Evolutionary conservation across 768 basidiomycete species (phyloP).

Genomic region (Rhodocollybia butyracea): DNA sequence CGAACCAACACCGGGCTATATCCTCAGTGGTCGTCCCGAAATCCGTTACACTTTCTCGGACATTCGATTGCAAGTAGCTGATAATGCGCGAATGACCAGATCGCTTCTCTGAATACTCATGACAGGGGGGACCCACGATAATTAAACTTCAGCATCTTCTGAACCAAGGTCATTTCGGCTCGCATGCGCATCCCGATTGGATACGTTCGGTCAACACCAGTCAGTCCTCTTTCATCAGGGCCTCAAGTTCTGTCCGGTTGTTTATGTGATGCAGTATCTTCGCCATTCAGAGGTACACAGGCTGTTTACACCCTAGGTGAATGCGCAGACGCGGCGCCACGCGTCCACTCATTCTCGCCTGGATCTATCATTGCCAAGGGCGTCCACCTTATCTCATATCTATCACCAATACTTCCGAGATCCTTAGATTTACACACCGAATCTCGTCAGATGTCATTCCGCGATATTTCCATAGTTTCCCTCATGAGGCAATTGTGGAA

Average conservation of each 20-base stretch:
- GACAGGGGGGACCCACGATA: slow-evolving; percentile 47
- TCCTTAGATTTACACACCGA: slow-evolving; percentile 41
- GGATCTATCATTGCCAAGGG: slow-evolving; percentile 35
- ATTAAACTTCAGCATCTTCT: slow-evolving; percentile 43
- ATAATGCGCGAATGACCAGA: neutral
- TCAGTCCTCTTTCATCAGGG: slow-evolving; percentile 14
- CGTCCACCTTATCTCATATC: slow-evolving; percentile 39
- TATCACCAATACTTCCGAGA: slow-evolving; percentile 38
- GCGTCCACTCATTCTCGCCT: slow-evolving; percentile 36
- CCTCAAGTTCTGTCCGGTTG: neutral
- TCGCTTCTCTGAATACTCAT: neutral
- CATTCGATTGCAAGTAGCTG: slow-evolving; percentile 39
- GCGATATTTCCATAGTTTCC: slow-evolving; percentile 28
- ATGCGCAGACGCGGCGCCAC: slow-evolving; percentile 34
- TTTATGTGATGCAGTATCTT: slow-evolving; percentile 29
- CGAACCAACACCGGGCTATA: slow-evolving; percentile 39
- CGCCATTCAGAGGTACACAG: slow-evolving; percentile 48
- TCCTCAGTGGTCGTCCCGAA: slow-evolving; percentile 39
- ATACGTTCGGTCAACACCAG: slow-evolving; percentile 42
- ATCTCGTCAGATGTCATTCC: slow-evolving; percentile 36
- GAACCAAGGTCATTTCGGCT: slow-evolving; percentile 38
- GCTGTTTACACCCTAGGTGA: slow-evolving; percentile 44
- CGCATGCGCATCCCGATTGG: slow-evolving; percentile 38
- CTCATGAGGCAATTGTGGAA: slow-evolving; percentile 38
- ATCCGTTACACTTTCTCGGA: slow-evolving; percentile 47